Conservation (phyloP, 2,329 filamentous ascomycete genomes). For the Ciborinia camelliae region DNA sequence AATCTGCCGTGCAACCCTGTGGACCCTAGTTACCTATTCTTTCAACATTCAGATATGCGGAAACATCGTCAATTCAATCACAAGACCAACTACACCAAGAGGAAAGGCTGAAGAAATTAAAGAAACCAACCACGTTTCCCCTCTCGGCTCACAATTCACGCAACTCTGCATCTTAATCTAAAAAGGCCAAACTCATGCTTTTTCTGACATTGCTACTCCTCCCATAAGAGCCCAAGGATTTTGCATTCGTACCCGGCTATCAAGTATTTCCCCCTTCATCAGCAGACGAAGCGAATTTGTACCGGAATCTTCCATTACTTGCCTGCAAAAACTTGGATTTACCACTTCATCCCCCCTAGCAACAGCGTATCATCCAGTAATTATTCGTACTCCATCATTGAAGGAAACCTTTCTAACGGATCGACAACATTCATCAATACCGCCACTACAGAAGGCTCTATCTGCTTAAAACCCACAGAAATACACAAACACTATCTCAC, state of each 20-base stretch:
- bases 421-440: background rate
- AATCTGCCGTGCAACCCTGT: conserved; percentile 17
- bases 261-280: conserved; percentile 13
- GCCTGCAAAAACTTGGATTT: background rate
- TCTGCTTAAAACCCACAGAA: background rate
- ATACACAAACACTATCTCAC: background rate
- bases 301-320: conserved; percentile 5
- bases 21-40: background rate
- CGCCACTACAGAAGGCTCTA: background rate
- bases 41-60: conserved; percentile 7
- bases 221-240: conserved; percentile 13
- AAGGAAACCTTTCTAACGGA: background rate
- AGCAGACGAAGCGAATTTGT: conserved; percentile 13
- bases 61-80: conserved; percentile 16
- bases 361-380: conserved; percentile 17
- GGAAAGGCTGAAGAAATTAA: conserved; percentile 18
- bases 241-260: background rate
- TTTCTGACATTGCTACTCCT: background rate
- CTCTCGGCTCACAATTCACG: conserved; percentile 12
- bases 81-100: conserved; percentile 17
- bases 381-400: conserved; percentile 5
- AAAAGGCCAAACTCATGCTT: background rate
- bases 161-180: conserved; percentile 8
- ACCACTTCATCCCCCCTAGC: conserved; percentile 2
- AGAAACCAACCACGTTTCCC: conserved; percentile 8